phyloP scores from a whole-genome alignment of 106 monocot species.

The Dendrobium chrysotoxum region DNA sequence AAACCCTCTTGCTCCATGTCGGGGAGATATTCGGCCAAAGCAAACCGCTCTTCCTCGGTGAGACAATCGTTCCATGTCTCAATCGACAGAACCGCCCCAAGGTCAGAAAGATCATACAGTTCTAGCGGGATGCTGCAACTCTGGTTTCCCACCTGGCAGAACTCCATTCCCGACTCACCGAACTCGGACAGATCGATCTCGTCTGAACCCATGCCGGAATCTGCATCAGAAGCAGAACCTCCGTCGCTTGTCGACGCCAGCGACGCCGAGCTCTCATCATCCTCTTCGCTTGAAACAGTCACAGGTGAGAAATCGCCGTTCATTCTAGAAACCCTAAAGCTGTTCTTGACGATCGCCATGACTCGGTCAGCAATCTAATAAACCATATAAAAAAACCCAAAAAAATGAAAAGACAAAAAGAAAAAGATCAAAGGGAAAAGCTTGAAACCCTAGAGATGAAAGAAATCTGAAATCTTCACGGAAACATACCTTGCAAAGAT shows the following conservation, averaged over 20 bases:
- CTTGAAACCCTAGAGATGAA: slow-evolving; percentile 6
- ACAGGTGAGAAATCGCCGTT: slow-evolving; percentile 26
- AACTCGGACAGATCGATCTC: slow-evolving; percentile 50
- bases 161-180: slow-evolving; percentile 51
- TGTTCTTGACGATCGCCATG: slow-evolving; percentile 52
- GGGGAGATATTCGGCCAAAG: slow-evolving; percentile 54
- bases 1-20: slow-evolving; percentile 76
- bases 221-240: slow-evolving; percentile 13
- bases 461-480: background rate
- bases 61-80: slow-evolving; percentile 31
- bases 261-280: slow-evolving; percentile 13
- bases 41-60: slow-evolving; percentile 67
- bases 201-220: slow-evolving; percentile 76
- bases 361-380: background rate
- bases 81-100: slow-evolving; percentile 3
- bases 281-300: slow-evolving; percentile 28
- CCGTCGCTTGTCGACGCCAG: background rate
- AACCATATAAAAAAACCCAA: background rate
- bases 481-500: background rate
- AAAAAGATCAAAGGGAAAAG: background rate
- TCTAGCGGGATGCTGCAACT: slow-evolving; percentile 37
- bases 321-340: slow-evolving; percentile 24
- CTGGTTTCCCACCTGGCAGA: slow-evolving; percentile 71
- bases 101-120: slow-evolving; percentile 11
- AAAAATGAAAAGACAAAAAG: background rate